phyloP scores from a whole-genome alignment of 2,329 filamentous ascomycete species.

The Beauveria asiatica region DNA sequence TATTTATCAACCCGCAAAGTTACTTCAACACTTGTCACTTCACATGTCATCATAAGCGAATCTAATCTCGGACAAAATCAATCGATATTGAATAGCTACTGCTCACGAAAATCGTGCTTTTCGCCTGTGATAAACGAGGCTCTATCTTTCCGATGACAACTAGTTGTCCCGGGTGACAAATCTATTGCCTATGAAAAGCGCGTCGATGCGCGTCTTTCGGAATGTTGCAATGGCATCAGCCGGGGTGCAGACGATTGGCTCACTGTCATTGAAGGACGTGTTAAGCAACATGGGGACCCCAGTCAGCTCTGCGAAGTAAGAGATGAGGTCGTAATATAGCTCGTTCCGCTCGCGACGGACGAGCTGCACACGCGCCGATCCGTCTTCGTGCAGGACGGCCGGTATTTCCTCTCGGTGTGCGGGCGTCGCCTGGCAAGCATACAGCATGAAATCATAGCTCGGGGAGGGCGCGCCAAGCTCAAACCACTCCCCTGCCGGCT shows the following conservation, averaged over 20 bases:
- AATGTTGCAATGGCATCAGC: constrained; percentile 4
- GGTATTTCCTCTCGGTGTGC: neutral
- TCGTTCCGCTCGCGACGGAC: neutral
- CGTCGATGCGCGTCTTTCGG: constrained; percentile 3
- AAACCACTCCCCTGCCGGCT: neutral
- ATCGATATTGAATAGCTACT: no score
- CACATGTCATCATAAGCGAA: no score
- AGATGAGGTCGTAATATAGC: neutral
- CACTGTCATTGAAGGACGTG: constrained; percentile 6
- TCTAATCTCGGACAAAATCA: no score
- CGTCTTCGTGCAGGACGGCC: constrained; percentile 2
- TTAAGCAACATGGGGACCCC: constrained; percentile 3
- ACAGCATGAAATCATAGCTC: constrained; percentile 2
- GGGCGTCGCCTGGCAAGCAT: neutral
- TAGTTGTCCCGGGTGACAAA: neutral
- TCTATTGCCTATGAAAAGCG: neutral
- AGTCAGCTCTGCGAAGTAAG: neutral
- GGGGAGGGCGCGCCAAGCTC: neutral
- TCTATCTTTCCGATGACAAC: neutral
- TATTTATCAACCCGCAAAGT: no score
- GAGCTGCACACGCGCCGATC: constrained; percentile 2
- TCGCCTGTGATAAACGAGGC: neutral
- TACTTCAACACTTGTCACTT: no score
- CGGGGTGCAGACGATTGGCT: constrained; percentile 2
- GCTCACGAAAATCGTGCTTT: no score